Conservation (phyloP, 176 grass and related monocot genomes). For the Carex scoparia region DNA sequence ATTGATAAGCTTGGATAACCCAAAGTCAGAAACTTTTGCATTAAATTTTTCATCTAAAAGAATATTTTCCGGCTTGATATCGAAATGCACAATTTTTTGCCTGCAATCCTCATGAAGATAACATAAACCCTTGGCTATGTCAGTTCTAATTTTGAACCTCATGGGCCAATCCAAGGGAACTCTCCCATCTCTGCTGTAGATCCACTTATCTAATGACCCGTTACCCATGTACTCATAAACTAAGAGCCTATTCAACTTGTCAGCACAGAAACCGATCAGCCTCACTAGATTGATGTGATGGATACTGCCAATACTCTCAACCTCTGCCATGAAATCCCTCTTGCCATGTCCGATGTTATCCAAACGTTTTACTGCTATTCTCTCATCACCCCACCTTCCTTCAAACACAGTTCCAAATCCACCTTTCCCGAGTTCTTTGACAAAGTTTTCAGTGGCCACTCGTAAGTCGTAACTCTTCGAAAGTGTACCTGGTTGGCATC, state of each 20-base stretch:
- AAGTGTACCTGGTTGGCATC: conserved; percentile 31
- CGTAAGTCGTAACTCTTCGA: background rate
- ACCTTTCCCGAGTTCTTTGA: conserved; percentile 32
- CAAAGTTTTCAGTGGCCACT: conserved; percentile 29
- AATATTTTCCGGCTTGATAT: conserved; percentile 65
- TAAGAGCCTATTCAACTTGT: conserved; percentile 35
- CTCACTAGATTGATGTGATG: conserved; percentile 56
- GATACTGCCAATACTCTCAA: conserved; percentile 45
- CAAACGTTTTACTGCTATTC: conserved; percentile 43
- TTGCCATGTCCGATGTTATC: conserved; percentile 36
- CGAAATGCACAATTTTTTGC: conserved; percentile 56
- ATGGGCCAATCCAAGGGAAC: conserved; percentile 36
- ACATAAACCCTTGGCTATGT: conserved; percentile 43
- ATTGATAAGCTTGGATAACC: conserved; percentile 53
- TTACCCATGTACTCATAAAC: conserved; percentile 49
- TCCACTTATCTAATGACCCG: conserved; percentile 58
- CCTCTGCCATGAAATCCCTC: conserved; percentile 52
- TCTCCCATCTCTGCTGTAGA: conserved; percentile 24
- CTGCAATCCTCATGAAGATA: conserved; percentile 64
- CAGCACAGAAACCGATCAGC: conserved; percentile 45
- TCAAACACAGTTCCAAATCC: conserved; percentile 42
- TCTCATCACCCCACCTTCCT: conserved; percentile 24
- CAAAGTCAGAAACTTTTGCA: conserved; percentile 63
- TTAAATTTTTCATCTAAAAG: conserved; percentile 53
- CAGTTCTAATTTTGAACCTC: conserved; percentile 22